Evolutionary conservation across 495 filamentous ascomycete genomes (phyloP).

Genomic region (Penicillium riverlandense): DNA sequence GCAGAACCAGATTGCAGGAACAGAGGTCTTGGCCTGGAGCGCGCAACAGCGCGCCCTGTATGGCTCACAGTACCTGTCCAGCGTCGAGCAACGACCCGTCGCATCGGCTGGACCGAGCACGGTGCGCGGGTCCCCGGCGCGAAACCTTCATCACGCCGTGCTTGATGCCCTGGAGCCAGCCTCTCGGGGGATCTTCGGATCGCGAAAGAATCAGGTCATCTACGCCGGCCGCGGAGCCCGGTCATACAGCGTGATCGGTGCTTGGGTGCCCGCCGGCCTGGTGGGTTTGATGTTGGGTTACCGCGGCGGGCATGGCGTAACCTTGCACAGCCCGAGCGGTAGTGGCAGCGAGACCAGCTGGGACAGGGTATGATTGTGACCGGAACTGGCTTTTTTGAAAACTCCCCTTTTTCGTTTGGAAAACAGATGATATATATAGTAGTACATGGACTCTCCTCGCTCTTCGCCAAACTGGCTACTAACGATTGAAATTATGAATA

Average conservation of each 20-base stretch:
- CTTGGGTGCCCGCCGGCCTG: constrained; percentile 69
- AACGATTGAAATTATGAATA: background rate
- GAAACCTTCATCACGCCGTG: constrained; percentile 74
- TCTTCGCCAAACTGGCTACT: constrained; percentile 8
- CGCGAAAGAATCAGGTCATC: constrained; percentile 42
- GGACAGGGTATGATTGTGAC: constrained; percentile 22
- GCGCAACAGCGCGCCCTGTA: constrained; percentile 40
- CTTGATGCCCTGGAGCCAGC: constrained; percentile 70
- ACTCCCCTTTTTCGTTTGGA: background rate
- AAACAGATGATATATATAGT: background rate
- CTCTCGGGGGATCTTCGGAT: constrained; percentile 31
- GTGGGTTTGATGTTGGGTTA: constrained; percentile 89
- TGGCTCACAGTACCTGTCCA: constrained; percentile 35
- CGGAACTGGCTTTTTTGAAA: background rate
- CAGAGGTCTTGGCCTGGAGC: constrained; percentile 62
- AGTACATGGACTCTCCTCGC: constrained; percentile 14
- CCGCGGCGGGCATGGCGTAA: constrained; percentile 26
- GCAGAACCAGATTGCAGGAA: constrained; percentile 40
- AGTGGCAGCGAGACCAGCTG: constrained; percentile 33
- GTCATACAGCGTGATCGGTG: constrained; percentile 79
- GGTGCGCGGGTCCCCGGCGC: constrained; percentile 56
- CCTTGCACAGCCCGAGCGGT: constrained; percentile 19
- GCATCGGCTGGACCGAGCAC: constrained; percentile 35
- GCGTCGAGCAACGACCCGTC: constrained; percentile 36
- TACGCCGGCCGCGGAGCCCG: constrained; percentile 75